Evolutionary conservation across 1,284 basidiomycete species (phyloP), one percentile per base, ranked within the genome.

Genomic region (Austroboletus novae-zelandiae): DNA sequence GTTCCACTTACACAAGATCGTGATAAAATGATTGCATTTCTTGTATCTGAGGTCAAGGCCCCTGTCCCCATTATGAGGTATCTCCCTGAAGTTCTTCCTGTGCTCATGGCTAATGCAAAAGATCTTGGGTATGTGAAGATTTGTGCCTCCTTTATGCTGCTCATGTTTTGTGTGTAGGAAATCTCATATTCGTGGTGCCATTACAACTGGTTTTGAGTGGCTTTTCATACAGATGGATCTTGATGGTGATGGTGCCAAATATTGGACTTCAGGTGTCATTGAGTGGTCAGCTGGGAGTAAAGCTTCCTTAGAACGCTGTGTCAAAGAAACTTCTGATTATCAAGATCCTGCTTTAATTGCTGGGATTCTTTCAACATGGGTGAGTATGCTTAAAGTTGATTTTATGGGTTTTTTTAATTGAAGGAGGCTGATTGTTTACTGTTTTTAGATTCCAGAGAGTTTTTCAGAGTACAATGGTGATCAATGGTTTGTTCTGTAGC

Each of bases 301-400:
- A 14, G 14, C 31, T 14, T 32, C 31, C 10, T 14, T 9, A 5
- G 31, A 32, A 32, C 31, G 31, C 31, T 2, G 2, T 32, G 14
- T 32, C 31, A 14, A 32, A 6, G 31, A 32, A 32, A 32, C 31
- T 14, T 32, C 31, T 4, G 31, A 32, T 14, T 9, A 6, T 9
- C 2, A 9, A 4, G 31, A 32, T 36, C 14, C 20, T 15, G 46
- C 46, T 9, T 32, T 42, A 11, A 47, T 47, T 40, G 40, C 39
- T 29, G 46, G 46, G 7, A 47, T 47, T 11, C 40, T 41, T 41
- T 47, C 40, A 9, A 35, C 46, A 36, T 42, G 40, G 40, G 46
- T 42, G 25, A 36, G 46, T 36, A 20, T 41, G 18, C 31, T 42
- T 20, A 4, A 23, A 23, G 20, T 23, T 23, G 11, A 23, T 4